These are phyloP conservation scores for Globisporangium uncinulatum DNA, from an alignment of 352 stramenopile species.

Conservation along the genomic window DNA sequence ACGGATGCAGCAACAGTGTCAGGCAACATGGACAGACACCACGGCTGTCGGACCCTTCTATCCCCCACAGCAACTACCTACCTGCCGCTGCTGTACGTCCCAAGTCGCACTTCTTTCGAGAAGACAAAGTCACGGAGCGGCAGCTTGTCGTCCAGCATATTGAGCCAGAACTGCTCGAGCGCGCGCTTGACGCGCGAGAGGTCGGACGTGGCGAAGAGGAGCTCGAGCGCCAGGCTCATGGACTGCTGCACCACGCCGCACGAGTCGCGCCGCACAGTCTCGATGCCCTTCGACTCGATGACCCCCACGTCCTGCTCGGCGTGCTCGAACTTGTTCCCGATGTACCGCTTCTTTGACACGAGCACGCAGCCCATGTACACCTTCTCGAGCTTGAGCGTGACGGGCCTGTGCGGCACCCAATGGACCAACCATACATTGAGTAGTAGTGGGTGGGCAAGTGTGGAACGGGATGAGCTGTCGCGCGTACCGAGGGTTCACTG, in stretches of 20 bases:
- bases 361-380: conserved; percentile 91
- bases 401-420: conserved; percentile 28
- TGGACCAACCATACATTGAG: neutral
- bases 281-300: conserved; percentile 91
- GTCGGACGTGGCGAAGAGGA: conserved; percentile 66
- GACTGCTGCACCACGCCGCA: conserved; percentile 82
- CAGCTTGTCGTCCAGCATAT: conserved; percentile 61
- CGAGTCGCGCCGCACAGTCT: conserved; percentile 90
- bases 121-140: conserved; percentile 80
- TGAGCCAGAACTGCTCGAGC: conserved; percentile 56
- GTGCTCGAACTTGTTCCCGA: conserved; percentile 83
- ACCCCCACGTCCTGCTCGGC: conserved; percentile 34
- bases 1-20: neutral
- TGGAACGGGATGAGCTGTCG: too few species aligned
- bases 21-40: neutral
- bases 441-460: neutral
- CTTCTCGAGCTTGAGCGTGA: conserved; percentile 86
- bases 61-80: neutral
- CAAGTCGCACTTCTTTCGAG: conserved; percentile 80
- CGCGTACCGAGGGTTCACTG: conserved; percentile 73
- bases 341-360: conserved; percentile 95
- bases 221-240: conserved; percentile 58
- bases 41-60: neutral
- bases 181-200: conserved; percentile 61
- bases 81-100: conserved; percentile 66